Percentiles rank a stretch among this genome's conserved stretches.
Conservation (phyloP, 192 early-diverging fungal genomes). For the Coemansia sp. region DNA sequence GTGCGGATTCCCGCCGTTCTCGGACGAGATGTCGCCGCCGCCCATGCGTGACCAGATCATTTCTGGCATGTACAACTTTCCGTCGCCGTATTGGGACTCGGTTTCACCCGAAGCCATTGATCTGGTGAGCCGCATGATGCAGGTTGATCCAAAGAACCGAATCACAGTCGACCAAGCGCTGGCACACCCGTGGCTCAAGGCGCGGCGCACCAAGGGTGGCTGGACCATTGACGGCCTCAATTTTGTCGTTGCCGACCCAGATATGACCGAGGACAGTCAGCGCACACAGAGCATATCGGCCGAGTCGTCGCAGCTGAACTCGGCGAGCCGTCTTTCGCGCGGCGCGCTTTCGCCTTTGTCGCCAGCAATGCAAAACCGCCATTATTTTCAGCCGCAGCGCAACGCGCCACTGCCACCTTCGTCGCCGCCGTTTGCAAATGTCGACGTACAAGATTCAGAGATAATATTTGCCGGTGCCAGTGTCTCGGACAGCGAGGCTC, state of each 20-base stretch:
- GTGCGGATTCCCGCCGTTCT: slow-evolving; percentile 88
- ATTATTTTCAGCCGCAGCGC: slow-evolving; percentile 2
- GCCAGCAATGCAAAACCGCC: slow-evolving; percentile 11
- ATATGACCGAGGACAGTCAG: slow-evolving; percentile 43
- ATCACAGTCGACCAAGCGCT: slow-evolving; percentile 57
- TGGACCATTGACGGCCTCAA: slow-evolving; percentile 34
- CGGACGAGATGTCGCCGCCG: slow-evolving; percentile 59
- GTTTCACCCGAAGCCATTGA: slow-evolving; percentile 63
- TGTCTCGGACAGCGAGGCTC: slow-evolving; percentile 26
- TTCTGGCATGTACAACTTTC: slow-evolving; percentile 71
- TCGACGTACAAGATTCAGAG: slow-evolving; percentile 9
- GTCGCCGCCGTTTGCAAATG: slow-evolving; percentile 12
- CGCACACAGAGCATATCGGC: slow-evolving; percentile 45
- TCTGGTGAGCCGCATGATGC: slow-evolving; percentile 54
- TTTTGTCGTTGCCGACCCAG: slow-evolving; percentile 44
- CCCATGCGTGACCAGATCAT: slow-evolving; percentile 67
- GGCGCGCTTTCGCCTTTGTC: slow-evolving; percentile 19
- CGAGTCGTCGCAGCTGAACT: slow-evolving; percentile 36
- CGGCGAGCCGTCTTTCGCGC: neutral
- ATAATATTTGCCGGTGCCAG: slow-evolving; percentile 12
- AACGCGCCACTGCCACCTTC: slow-evolving; percentile 33
- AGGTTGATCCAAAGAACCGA: slow-evolving; percentile 49
- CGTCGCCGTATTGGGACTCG: slow-evolving; percentile 75
- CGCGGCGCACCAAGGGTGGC: slow-evolving; percentile 17
- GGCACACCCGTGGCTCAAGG: slow-evolving; percentile 58